Percentiles rank a stretch among this genome's conserved stretches.
Conservation (phyloP, 306 rosid species). For the Carpinus viminea region DNA sequence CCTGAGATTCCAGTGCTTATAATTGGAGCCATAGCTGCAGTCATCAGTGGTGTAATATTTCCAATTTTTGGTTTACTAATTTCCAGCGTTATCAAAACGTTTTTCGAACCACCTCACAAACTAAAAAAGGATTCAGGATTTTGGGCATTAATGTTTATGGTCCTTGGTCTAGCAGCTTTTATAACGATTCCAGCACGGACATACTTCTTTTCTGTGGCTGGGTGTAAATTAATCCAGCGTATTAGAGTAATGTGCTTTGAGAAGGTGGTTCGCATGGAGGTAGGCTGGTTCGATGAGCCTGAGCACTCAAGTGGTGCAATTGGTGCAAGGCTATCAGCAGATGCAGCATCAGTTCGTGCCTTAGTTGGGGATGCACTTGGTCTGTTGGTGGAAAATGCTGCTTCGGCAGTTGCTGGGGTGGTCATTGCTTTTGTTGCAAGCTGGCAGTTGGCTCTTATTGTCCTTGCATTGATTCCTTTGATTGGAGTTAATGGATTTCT, state of each 20-base stretch:
- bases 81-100: not conserved
- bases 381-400: slow-evolving; percentile 47
- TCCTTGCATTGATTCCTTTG: slow-evolving; percentile 50
- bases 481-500: slow-evolving; percentile 40
- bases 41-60: not conserved
- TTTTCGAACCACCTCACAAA: not conserved
- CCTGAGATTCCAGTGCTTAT: slow-evolving; percentile 16
- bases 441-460: slow-evolving; percentile 53
- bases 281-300: slow-evolving; percentile 31
- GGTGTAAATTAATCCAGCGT: slow-evolving; percentile 49
- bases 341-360: slow-evolving; percentile 56
- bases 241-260: slow-evolving; percentile 47
- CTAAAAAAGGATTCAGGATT: slow-evolving; percentile 7
- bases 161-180: slow-evolving; percentile 38
- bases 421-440: slow-evolving; percentile 47
- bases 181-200: slow-evolving; percentile 36
- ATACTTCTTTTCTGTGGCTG: slow-evolving; percentile 58
- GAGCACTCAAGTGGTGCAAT: slow-evolving; percentile 54
- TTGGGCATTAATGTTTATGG: slow-evolving; percentile 37
- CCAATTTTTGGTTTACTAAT: not conserved
- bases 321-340: slow-evolving; percentile 59
- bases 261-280: slow-evolving; percentile 55
- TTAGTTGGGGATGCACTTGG: slow-evolving; percentile 64
- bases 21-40: slow-evolving; percentile 10
- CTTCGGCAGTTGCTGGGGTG: slow-evolving; percentile 39